Base-by-base conservation (phyloP, 768 basidiomycete genomes). In the Leccinum truebloodii region DNA sequence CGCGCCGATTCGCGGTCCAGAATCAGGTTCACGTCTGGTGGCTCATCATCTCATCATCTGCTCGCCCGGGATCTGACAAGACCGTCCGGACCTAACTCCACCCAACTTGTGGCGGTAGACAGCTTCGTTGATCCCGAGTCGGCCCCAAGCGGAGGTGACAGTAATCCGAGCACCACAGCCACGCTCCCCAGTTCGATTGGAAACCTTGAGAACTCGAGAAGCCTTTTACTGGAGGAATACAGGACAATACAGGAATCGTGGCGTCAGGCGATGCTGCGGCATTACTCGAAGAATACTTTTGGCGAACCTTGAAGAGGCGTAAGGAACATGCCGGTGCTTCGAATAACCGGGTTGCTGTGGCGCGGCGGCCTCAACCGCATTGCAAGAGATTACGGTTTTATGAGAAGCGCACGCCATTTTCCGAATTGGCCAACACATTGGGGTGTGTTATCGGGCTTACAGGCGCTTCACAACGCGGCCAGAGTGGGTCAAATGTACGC, bases 1-100 rank as follows among this genome's bases (percentile, higher is more conserved):
- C 68, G 62, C 30, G 26, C 26, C 26, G 30, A 30, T 30, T 30
- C 30, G 30, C 13, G 52, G 24, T 12, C 57, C 57, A 39, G 63
- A 65, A 22, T 60, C 61, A 71, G 69, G 50, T 77, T 74, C 64
- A 67, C 76, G 58, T 79, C 77, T 57, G 70, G 73, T 60, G 76
- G 75, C 35, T 73, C 78, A 28, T 81, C 80, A 2, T 80, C 76
- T 34, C 13, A 34, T 34, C 34, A 34, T 34, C 34, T 34, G 59
- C 68, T 79, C 34, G 73, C 73, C 65, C 78, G 70, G 60, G 73
- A 69, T 51, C 69, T 69, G 34, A 49, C 34, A 62, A 69, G 16
- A 65, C 69, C 54, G 34, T 34, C 34, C 34, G 34, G 34, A 13
- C 66, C 65, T 22, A 67, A 64, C n/a, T 57, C 66, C 6, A 57